A percentile compares a stretch with the other conserved stretches of the same genome.
phyloP scores from a whole-genome alignment of 2,329 filamentous ascomycete species.

The Epichloe typhina region DNA sequence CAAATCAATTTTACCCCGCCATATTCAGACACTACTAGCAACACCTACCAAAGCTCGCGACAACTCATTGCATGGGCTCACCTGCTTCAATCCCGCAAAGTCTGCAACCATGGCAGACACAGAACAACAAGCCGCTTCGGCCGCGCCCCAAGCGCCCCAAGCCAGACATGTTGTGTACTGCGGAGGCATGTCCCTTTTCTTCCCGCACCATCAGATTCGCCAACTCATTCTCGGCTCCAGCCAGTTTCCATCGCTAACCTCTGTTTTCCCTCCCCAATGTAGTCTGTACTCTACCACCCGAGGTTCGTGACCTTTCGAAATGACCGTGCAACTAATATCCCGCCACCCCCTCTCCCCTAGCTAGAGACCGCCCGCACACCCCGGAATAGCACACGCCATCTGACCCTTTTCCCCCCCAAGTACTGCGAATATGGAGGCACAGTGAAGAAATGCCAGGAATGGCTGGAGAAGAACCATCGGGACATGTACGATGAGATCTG shows the following conservation, averaged over 20 bases:
- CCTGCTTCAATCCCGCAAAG: conserved; percentile 5
- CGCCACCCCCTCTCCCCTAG: not conserved
- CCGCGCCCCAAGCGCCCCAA: conserved; percentile 40
- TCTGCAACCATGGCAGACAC: conserved; percentile 38
- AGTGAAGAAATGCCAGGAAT: conserved; percentile 92
- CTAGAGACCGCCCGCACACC: not conserved
- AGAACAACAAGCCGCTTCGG: conserved; percentile 30
- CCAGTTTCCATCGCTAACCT: not conserved
- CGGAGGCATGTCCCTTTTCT: conserved; percentile 35
- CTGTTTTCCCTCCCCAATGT: not conserved
- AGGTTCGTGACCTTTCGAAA: conserved; percentile 31
- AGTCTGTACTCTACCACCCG: conserved; percentile 54
- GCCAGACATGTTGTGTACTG: conserved; percentile 42
- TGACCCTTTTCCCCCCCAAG: conserved; percentile 29
- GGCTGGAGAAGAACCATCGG: conserved; percentile 66
- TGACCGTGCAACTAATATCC: conserved; percentile 1
- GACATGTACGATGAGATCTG: conserved; percentile 69
- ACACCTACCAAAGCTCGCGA: conserved; percentile 15
- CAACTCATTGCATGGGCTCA: conserved; percentile 9
- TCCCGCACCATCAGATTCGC: not conserved
- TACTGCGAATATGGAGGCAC: conserved; percentile 99
- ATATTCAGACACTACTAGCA: not conserved
- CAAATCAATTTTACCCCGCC: conserved; percentile 15
- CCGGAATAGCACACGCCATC: not conserved
- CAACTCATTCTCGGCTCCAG: not conserved